Evolutionary conservation across 2,329 filamentous ascomycete species (phyloP), one percentile per base, ranked within the genome.

Genomic region (Calonectria ilicicola): DNA sequence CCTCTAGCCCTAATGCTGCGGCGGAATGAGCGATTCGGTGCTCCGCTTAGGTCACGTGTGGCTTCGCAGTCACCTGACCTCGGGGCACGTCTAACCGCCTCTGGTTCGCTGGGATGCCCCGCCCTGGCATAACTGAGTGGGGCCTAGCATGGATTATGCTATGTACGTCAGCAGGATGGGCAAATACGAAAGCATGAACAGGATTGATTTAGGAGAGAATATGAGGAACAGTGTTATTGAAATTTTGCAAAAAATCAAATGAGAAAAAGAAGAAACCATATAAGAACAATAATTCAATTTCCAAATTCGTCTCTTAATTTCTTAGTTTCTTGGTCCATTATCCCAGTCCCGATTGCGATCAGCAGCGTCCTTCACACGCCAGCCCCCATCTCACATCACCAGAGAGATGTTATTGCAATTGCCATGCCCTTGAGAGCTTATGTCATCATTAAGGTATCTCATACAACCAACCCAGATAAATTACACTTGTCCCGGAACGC

Each of bases 1-100:
- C 32, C 64, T 73, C 65, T 77, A 85, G 83, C 83, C 83, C 83
- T 85, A 85, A 84, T 80, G 79, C 77, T 69, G 65, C 70, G 75
- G 70, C 74, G 78, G 56, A 75, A 10, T 35, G 32, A 3, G 32
- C 75, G 76, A n/a, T n/a, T n/a, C 71, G 70, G 73, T 72, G 65
- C 72, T 72, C 74, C 72, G 75, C 49, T 70, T 68, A 46, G 67
- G 66, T 82, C 83, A 84, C 75, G 82, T 84, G 82, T 84, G 82
- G 81, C 26, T 40, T 0, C 10, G 1, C 0, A 3, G 1, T 26
- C 78, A 80, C 78, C 76, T 80, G 78, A 80, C 74, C 74, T 72
- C 67, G 77, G 77, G 77, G 74, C 70, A 72, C 26, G 35, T 26
- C 70, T 69, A 69, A 56, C 56, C 70, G 49, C 8, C 17, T n/a